phyloP scores from a whole-genome alignment of 2,329 filamentous ascomycete genomes.

The Daldinia sp. region DNA sequence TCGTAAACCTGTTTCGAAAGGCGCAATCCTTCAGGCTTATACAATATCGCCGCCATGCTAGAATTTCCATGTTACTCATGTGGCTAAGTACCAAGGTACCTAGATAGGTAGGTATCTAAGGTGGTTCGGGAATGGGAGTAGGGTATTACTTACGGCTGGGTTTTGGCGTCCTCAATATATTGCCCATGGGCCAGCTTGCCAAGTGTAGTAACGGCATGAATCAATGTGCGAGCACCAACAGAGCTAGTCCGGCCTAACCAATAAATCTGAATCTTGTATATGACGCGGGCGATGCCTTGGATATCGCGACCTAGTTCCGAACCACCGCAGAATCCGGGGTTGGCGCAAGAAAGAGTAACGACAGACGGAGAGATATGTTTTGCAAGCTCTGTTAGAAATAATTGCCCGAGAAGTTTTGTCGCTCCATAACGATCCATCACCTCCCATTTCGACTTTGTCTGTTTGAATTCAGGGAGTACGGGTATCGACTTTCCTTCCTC shows the following conservation, averaged over 20 bases:
- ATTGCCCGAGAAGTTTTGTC: conserved; percentile 23
- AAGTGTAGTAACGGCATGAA: not conserved
- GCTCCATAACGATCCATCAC: conserved; percentile 23
- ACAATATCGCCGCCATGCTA: conserved; percentile 31
- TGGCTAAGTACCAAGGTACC: not conserved
- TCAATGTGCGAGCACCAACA: not conserved
- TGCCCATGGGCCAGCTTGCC: not conserved
- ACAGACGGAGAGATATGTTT: conserved; percentile 37
- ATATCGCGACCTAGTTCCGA: conserved; percentile 15
- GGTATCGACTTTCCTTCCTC: conserved; percentile 5
- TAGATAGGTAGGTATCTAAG: not conserved
- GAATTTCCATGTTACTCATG: not conserved
- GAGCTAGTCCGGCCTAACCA: not conserved
- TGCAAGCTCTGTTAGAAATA: conserved; percentile 42
- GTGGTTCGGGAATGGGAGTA: no score
- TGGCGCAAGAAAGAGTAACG: conserved; percentile 13
- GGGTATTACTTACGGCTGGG: conserved; percentile 21
- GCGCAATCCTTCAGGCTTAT: conserved; percentile 13
- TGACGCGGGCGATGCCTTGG: not conserved
- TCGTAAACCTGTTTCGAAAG: conserved; percentile 17
- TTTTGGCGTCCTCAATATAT: not conserved
- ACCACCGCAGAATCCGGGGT: conserved; percentile 17
- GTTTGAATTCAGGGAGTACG: conserved; percentile 9
- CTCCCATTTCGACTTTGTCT: conserved; percentile 13
- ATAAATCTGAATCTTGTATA: not conserved